Base-by-base conservation (phyloP, 2,329 filamentous ascomycete genomes). In the Akanthomyces muscarius region DNA sequence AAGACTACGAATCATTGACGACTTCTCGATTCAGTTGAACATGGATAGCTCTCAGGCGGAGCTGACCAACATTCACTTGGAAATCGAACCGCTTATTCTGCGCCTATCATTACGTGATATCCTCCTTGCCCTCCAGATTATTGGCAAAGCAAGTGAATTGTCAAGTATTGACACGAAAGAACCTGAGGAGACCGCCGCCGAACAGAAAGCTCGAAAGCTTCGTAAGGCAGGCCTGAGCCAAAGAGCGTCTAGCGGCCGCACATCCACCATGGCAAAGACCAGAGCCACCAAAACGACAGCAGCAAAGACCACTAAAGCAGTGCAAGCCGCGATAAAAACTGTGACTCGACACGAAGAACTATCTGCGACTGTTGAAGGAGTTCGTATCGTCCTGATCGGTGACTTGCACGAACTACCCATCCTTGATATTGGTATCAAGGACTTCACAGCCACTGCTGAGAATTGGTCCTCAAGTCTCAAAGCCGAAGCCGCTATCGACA, bases 391-490 rank as follows among this genome's bases (percentile, higher is more conserved):
- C 16, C 81, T 99, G 18, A 97, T 99, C 69, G 96, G 96, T 10
- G 95, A 99, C 70, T 78, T 96, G 3, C 96, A 99, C 71, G 96
- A 99, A 77, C 81, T 99, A 69, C 96, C 95, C 2, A 91, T 99
- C 64, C 81, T 99, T 5, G 96, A 99, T 72, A 86, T 96, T 76
- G 96, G 91, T 67, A 87, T 99, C 69, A 97, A 97, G 76, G 88
- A 89, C 61, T 98, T 98, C 71, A 90, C 86, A 5, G 84, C 94
- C 3, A 87, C 89, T 52, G 91, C 96, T 4, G 87, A 89, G 67
- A 92, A 99, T 72, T 99, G 95, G 95, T 94, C 94, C 1, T 89
- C 88, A 5, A 89, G 88, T 25, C 82, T 99, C 74, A 92, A 88
- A 70, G 94, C 91, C 0, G 92, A 97, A 71, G 90, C 92, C 0